phyloP scores from a whole-genome alignment of 2,329 filamentous ascomycete genomes.

The Elsinoe australis region DNA sequence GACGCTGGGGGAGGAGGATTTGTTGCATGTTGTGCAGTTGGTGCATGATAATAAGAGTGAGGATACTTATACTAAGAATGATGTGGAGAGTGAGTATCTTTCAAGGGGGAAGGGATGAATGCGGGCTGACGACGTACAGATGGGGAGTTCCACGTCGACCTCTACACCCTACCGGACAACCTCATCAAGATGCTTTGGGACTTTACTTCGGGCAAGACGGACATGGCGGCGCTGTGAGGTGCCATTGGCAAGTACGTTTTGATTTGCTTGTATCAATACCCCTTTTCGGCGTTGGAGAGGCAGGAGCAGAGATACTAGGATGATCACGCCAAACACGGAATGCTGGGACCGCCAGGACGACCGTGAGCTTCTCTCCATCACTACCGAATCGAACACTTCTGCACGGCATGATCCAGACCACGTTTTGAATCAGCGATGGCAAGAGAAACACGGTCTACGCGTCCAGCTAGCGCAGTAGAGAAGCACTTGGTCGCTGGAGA shows the following conservation, averaged over 20 bases:
- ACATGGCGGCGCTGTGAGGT: conserved; percentile 25
- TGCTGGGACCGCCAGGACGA: too few species aligned
- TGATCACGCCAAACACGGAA: too few species aligned
- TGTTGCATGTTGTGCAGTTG: conserved; percentile 92
- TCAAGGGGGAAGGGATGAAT: conserved; percentile 23
- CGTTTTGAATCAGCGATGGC: too few species aligned
- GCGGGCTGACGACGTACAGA: conserved; percentile 47
- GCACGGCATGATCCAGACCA: too few species aligned
- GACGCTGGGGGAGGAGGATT: conserved; percentile 83
- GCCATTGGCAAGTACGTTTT: not conserved
- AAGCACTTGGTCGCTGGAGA: too few species aligned
- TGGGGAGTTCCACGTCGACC: conserved; percentile 95
- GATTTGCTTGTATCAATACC: not conserved
- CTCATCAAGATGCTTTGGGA: conserved; percentile 95
- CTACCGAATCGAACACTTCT: too few species aligned
- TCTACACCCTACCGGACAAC: conserved; percentile 89
- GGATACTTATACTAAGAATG: conserved; percentile 94
- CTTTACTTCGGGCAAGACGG: conserved; percentile 48
- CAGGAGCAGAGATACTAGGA: too few species aligned
- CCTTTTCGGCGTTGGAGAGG: not conserved
- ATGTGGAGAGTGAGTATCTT: conserved; percentile 71
- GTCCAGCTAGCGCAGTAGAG: too few species aligned
- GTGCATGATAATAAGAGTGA: conserved; percentile 94
- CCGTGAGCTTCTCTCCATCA: too few species aligned
- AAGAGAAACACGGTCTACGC: too few species aligned